Conservation (phyloP, 129 eudicot genomes). For the Centrapalus pauciflorus region DNA sequence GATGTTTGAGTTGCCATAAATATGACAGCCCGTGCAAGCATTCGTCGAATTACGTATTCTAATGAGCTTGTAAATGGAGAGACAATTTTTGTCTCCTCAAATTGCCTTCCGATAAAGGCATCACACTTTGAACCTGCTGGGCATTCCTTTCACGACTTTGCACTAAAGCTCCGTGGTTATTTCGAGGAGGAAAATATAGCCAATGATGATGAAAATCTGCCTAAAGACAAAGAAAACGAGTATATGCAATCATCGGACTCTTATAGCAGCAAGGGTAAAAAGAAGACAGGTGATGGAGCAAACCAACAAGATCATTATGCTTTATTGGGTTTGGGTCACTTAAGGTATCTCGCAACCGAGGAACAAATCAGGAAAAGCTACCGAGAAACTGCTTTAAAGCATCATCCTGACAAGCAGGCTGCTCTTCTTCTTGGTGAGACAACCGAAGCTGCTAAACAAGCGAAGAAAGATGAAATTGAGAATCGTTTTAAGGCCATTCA, state of each 20-base stretch:
- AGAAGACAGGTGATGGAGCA: slow-evolving; percentile 55
- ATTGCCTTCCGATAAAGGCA: slow-evolving; percentile 65
- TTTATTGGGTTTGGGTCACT: slow-evolving; percentile 72
- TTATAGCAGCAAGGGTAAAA: slow-evolving; percentile 82
- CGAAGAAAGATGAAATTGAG: slow-evolving; percentile 86
- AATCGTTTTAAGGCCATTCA: slow-evolving; percentile 83
- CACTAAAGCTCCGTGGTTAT: slow-evolving; percentile 64
- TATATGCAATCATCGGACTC: slow-evolving; percentile 69
- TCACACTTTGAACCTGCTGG: slow-evolving; percentile 85
- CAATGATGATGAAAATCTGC: slow-evolving; percentile 25
- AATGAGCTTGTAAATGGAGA: slow-evolving; percentile 65
- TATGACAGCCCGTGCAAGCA: slow-evolving; percentile 28
- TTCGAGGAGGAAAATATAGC: slow-evolving; percentile 44
- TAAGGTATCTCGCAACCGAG: slow-evolving; percentile 92
- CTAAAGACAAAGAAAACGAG: slow-evolving; percentile 55
- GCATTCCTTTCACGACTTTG: slow-evolving; percentile 77
- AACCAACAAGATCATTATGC: slow-evolving; percentile 93
- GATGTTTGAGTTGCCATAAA: slow-evolving; percentile 19
- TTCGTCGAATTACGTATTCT: slow-evolving; percentile 53
- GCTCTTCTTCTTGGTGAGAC: slow-evolving; percentile 68
- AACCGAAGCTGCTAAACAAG: slow-evolving; percentile 80
- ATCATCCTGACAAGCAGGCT: slow-evolving; percentile 96
- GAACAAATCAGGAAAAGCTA: slow-evolving; percentile 84
- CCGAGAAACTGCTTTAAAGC: slow-evolving; percentile 77
- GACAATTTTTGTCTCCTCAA: slow-evolving; percentile 62